Percentiles rank a stretch among this genome's conserved stretches.
These are phyloP conservation scores for Trypanosoma vivax DNA, from an alignment of 208 protist species.

Conservation along the genomic window DNA sequence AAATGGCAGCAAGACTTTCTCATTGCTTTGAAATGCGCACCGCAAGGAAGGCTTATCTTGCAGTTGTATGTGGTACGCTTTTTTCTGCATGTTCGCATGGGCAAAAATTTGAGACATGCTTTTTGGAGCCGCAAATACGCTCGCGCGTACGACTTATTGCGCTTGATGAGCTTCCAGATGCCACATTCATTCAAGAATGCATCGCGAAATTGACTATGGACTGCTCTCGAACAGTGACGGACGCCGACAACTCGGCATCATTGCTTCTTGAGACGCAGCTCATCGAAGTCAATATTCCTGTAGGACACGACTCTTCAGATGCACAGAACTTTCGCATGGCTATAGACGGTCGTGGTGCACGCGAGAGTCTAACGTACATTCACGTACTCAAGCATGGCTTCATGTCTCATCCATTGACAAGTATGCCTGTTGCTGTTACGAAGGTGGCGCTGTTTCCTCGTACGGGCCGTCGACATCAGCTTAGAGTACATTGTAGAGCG, in stretches of 20 bases:
- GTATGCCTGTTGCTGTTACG: slow-evolving; percentile 29
- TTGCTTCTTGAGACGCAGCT: background rate
- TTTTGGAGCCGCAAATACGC: too few relatives aligned
- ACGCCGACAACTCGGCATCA: too few relatives aligned
- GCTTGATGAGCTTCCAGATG: too few relatives aligned
- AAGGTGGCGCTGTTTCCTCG: slow-evolving; percentile 45
- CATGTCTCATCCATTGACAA: slow-evolving; percentile 1
- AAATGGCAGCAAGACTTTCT: slow-evolving; percentile 60
- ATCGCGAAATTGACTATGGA: too few relatives aligned
- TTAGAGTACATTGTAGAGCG: slow-evolving; percentile 76
- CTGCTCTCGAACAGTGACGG: too few relatives aligned
- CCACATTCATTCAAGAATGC: too few relatives aligned
- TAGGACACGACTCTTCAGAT: slow-evolving; percentile 47
- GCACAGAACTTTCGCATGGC: slow-evolving; percentile 56
- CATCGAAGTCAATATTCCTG: slow-evolving; percentile 28
- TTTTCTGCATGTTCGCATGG: background rate
- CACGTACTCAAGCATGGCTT: slow-evolving; percentile 23
- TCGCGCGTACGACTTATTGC: too few relatives aligned
- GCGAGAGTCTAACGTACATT: slow-evolving; percentile 23
- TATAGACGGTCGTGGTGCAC: slow-evolving; percentile 18
- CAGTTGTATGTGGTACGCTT: slow-evolving; percentile 67
- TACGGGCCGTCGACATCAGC: slow-evolving; percentile 83
- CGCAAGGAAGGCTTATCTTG: slow-evolving; percentile 74
- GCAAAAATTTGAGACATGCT: background rate
- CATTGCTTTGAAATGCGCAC: slow-evolving; percentile 87